Percentiles rank a stretch among this genome's conserved stretches.
These are phyloP conservation scores for Pleurotus tuber-regium DNA, from an alignment of 768 basidiomycete species.

Conservation along the genomic window DNA sequence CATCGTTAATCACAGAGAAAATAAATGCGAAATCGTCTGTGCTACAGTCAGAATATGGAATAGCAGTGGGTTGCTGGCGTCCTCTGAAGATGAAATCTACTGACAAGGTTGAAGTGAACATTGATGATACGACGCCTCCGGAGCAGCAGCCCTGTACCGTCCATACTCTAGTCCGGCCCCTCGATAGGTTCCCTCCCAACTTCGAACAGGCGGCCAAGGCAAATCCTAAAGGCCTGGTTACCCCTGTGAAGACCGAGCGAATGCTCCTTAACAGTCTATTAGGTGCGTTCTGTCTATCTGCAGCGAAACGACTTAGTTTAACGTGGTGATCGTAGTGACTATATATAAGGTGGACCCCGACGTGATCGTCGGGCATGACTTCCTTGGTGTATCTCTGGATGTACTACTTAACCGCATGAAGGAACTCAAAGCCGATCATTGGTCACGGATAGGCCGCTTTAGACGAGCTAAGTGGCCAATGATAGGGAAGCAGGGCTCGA, in stretches of 20 bases:
- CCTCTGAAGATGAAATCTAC: not conserved
- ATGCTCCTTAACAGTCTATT: constrained; percentile 82
- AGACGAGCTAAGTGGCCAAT: constrained; percentile 79
- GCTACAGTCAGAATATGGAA: constrained; percentile 83
- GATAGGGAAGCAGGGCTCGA: constrained; percentile 80
- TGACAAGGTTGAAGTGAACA: constrained; percentile 52
- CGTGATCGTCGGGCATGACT: constrained; percentile 92
- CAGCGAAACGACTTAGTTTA: constrained; percentile 7
- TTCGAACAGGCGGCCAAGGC: constrained; percentile 72
- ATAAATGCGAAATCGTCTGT: constrained; percentile 92
- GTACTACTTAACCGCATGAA: constrained; percentile 89
- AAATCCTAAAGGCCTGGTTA: constrained; percentile 67
- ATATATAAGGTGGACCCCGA: constrained; percentile 91
- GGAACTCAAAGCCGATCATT: constrained; percentile 88
- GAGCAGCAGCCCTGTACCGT: constrained; percentile 80
- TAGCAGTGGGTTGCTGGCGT: constrained; percentile 35
- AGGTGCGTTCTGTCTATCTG: constrained; percentile 36
- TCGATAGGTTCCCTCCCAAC: constrained; percentile 81
- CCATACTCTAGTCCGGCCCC: constrained; percentile 86
- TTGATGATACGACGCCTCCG: constrained; percentile 91
- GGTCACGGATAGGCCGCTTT: constrained; percentile 92
- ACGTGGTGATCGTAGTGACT: constrained; percentile 52
- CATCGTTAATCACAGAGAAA: constrained; percentile 90
- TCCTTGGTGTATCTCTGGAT: constrained; percentile 86
- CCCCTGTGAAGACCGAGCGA: constrained; percentile 77